These are phyloP conservation scores for Omphalea diandra DNA, from an alignment of 441 rosid species.

Conservation along the genomic window DNA sequence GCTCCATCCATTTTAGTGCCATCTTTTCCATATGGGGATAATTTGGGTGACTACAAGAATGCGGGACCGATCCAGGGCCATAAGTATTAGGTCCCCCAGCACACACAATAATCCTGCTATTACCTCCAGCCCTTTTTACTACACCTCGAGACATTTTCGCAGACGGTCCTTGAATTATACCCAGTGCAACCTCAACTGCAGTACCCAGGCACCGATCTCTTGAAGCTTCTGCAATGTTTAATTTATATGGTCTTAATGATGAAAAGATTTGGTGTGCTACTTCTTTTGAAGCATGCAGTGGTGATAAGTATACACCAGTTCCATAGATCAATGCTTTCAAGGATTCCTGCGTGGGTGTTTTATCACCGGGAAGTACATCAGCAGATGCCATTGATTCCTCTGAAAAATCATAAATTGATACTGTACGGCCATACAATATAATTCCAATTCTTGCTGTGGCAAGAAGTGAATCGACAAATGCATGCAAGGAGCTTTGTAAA, in stretches of 20 bases:
- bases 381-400: slow-evolving; percentile 92
- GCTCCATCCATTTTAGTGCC: slow-evolving; percentile 85
- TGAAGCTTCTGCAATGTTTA: slow-evolving; percentile 71
- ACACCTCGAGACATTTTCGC: slow-evolving; percentile 85
- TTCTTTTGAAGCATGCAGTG: slow-evolving; percentile 91
- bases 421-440: slow-evolving; percentile 74
- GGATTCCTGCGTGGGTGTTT: slow-evolving; percentile 70
- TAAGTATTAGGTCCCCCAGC: slow-evolving; percentile 91
- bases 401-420: slow-evolving; percentile 89
- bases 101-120: slow-evolving; percentile 81
- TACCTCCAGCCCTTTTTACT: slow-evolving; percentile 86
- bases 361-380: slow-evolving; percentile 91
- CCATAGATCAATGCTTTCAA: slow-evolving; percentile 87
- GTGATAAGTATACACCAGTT: slow-evolving; percentile 85
- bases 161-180: slow-evolving; percentile 88
- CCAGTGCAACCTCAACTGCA: slow-evolving; percentile 91
- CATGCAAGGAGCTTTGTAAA: slow-evolving; percentile 94
- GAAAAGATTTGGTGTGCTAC: slow-evolving; percentile 92
- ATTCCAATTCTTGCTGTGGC: slow-evolving; percentile 82
- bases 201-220: slow-evolving; percentile 92
- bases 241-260: slow-evolving; percentile 76
- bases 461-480: slow-evolving; percentile 83
- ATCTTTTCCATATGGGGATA: slow-evolving; percentile 84
- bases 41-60: slow-evolving; percentile 77
- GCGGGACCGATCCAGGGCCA: slow-evolving; percentile 92